Evolutionary conservation across 305 asterid genomes (phyloP).

Genomic region (Stenogyne calaminthoides): DNA sequence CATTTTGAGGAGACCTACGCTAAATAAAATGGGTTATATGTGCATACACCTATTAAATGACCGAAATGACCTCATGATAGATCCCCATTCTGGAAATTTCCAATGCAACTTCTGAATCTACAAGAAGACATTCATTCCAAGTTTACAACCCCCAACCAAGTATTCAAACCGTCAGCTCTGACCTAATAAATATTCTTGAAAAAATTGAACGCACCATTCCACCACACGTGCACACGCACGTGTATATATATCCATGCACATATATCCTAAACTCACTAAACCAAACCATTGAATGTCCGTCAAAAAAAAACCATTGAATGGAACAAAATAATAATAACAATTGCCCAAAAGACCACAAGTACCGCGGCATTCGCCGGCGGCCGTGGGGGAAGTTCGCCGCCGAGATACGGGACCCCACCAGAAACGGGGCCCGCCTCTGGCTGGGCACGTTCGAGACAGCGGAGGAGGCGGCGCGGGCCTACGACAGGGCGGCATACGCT

Average conservation of each 20-base stretch:
- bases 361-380: constrained; percentile 64
- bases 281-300: too few relatives aligned
- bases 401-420: constrained; percentile 70
- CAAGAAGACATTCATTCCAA: not conserved
- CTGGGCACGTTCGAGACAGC: constrained; percentile 75
- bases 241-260: not conserved
- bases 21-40: too few relatives aligned
- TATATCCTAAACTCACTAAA: not conserved
- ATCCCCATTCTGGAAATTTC: not conserved
- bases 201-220: not conserved
- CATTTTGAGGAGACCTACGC: rapidly evolving
- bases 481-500: constrained; percentile 79
- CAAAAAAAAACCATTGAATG: constrained; percentile 3
- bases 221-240: not conserved
- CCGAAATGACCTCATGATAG: not conserved
- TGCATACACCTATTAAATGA: not conserved
- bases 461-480: constrained; percentile 86
- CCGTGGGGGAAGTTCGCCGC: constrained; percentile 89
- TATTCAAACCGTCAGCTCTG: constrained; percentile 39
- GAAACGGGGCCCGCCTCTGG: constrained; percentile 70
- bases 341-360: constrained; percentile 38
- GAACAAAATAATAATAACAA: constrained; percentile 27
- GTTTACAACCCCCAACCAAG: not conserved
- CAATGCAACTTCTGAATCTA: not conserved
- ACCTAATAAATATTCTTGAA: not conserved